Percentiles rank a stretch among this genome's conserved stretches.
Conservation (phyloP, 169 alveolate genomes). For the Plasmodium coatneyi region DNA sequence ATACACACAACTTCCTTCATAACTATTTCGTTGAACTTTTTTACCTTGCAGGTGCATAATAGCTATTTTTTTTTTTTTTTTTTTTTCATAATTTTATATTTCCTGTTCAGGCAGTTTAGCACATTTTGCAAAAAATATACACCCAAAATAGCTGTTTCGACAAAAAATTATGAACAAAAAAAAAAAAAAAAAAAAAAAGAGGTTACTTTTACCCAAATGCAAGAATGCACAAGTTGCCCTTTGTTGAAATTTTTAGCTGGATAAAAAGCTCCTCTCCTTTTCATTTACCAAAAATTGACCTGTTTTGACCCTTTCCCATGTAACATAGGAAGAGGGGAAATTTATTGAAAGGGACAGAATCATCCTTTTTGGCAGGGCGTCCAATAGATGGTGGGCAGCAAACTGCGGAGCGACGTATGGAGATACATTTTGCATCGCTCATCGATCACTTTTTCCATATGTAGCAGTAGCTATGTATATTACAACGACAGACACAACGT, state of each 20-base stretch:
- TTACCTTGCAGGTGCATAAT: neutral
- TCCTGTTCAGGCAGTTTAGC: neutral
- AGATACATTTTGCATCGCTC: constrained; percentile 1
- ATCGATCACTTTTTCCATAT: constrained; percentile 18
- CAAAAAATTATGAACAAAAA: neutral
- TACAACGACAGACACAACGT: constrained; percentile 55
- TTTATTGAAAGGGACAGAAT: neutral
- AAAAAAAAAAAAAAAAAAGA: neutral
- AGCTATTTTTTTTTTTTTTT: neutral
- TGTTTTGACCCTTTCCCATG: neutral
- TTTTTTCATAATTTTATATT: too few relatives aligned
- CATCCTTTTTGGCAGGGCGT: neutral
- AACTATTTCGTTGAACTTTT: neutral
- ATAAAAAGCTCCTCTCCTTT: neutral
- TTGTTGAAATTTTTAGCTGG: neutral
- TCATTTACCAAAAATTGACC: neutral
- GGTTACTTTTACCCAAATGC: neutral
- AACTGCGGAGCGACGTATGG: neutral
- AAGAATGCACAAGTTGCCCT: neutral
- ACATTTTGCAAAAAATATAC: neutral
- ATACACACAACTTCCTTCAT: neutral
- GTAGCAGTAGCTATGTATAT: constrained; percentile 40
- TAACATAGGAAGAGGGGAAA: neutral
- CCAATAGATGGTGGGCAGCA: neutral
- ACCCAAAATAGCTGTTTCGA: neutral